Conservation (phyloP, 805 yeast genomes). For the Ogataea siamensis region DNA sequence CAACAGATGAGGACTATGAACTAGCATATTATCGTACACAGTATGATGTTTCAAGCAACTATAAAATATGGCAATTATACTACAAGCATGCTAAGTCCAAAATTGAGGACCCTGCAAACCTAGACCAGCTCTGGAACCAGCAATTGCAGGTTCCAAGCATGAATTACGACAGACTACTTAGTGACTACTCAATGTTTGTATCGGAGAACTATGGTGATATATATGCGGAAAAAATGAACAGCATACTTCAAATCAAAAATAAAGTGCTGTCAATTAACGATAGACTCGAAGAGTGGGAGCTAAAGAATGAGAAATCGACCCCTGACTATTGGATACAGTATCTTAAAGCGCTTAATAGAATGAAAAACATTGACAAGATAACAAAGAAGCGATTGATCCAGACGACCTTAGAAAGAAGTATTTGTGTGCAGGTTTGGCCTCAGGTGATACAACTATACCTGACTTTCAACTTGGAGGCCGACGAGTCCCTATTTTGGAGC, state of each 20-base stretch:
- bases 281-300: conserved; percentile 38
- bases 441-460: conserved; percentile 35
- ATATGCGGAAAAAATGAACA: conserved; percentile 38
- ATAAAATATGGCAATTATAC: conserved; percentile 18
- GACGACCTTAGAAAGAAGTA: conserved; percentile 35
- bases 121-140: conserved; percentile 27
- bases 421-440: conserved; percentile 19
- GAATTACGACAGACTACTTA: conserved; percentile 39
- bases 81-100: conserved; percentile 5
- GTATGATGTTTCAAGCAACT: conserved; percentile 13
- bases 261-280: conserved; percentile 32
- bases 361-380: conserved; percentile 11
- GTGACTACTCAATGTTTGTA: conserved; percentile 40
- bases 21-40: conserved; percentile 13
- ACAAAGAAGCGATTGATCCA: conserved; percentile 13
- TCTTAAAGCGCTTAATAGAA: conserved; percentile 8
- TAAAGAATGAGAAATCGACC: conserved; percentile 14
- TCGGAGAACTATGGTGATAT: conserved; percentile 28
- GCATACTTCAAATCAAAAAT: conserved; percentile 35
- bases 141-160: conserved; percentile 42
- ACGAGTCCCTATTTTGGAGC: conserved; percentile 3
- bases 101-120: conserved; percentile 9
- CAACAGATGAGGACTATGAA: background rate
- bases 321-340: conserved; percentile 24
- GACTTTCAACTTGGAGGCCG: conserved; percentile 8